Conservation (phyloP, 495 filamentous ascomycete genomes). For the Talaromyces stipitatus region DNA sequence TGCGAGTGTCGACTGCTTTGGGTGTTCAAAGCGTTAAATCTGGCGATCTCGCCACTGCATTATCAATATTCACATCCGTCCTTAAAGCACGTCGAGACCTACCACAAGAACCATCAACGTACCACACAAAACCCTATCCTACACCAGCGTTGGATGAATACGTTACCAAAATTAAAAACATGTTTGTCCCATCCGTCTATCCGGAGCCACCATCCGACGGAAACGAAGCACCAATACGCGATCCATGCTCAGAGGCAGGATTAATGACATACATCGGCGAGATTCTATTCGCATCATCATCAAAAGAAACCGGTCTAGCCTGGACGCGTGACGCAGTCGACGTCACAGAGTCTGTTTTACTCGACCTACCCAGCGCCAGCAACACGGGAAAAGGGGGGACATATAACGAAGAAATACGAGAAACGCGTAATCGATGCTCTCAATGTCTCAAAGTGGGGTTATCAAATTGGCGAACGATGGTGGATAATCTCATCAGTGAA, state of each 20-base stretch:
- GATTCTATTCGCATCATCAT: slow-evolving; percentile 68
- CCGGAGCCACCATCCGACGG: slow-evolving; percentile 60
- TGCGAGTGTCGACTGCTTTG: slow-evolving; percentile 66
- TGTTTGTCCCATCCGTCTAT: slow-evolving; percentile 49
- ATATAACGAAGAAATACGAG: slow-evolving; percentile 27
- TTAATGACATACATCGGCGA: slow-evolving; percentile 90
- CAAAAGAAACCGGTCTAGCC: slow-evolving; percentile 58
- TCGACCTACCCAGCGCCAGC: slow-evolving; percentile 23
- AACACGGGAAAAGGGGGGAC: slow-evolving; percentile 4
- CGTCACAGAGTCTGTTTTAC: slow-evolving; percentile 45
- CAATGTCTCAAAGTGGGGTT: slow-evolving; percentile 65
- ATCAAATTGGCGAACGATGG: slow-evolving; percentile 73
- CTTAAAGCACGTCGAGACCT: slow-evolving; percentile 60
- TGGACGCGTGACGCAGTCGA: slow-evolving; percentile 86
- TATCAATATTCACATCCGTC: slow-evolving; percentile 82
- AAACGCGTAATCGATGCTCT: slow-evolving; percentile 49
- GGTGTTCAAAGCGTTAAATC: slow-evolving; percentile 67
- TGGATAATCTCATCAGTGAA: slow-evolving; percentile 41
- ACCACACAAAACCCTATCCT: slow-evolving; percentile 7
- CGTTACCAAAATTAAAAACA: slow-evolving; percentile 17
- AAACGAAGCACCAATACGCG: slow-evolving; percentile 52
- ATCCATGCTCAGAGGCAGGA: slow-evolving; percentile 73
- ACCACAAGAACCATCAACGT: slow-evolving; percentile 7
- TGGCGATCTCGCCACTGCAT: slow-evolving; percentile 52
- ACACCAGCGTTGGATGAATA: slow-evolving; percentile 5